These are phyloP conservation scores for Tolypocladium tundrense DNA, from an alignment of 2,329 filamentous ascomycete genomes.

Conservation along the genomic window DNA sequence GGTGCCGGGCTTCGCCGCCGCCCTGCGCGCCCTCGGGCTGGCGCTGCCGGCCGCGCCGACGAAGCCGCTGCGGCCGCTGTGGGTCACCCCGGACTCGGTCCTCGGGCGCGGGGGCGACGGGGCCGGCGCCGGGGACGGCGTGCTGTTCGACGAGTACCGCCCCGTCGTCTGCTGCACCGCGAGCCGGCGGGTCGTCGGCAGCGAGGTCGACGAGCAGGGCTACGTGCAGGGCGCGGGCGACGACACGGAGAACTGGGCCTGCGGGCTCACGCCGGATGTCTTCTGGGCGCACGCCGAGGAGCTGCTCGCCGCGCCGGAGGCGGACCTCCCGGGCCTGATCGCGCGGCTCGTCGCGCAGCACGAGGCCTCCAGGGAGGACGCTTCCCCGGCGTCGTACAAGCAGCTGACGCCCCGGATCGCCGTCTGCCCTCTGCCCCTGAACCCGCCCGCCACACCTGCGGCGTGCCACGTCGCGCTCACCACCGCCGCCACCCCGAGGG, in stretches of 20 bases:
- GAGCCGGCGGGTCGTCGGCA: conserved; percentile 61
- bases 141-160: conserved; percentile 48
- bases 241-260: conserved; percentile 88
- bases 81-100: conserved; percentile 64
- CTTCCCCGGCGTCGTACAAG: not conserved
- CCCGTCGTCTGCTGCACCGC: conserved; percentile 79
- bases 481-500: conserved; percentile 31
- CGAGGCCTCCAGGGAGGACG: not conserved
- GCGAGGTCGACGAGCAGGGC: conserved; percentile 49
- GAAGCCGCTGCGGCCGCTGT: conserved; percentile 68
- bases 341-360: conserved; percentile 27
- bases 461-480: conserved; percentile 33
- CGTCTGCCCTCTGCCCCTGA: conserved; percentile 24
- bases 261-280: conserved; percentile 62
- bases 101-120: conserved; percentile 6
- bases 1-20: conserved; percentile 46
- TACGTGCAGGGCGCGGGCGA: conserved; percentile 95
- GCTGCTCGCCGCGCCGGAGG: conserved; percentile 56
- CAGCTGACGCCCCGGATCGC: conserved; percentile 25
- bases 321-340: conserved; percentile 46
- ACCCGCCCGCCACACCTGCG: not conserved
- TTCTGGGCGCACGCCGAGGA: conserved; percentile 65
- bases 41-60: conserved; percentile 44
- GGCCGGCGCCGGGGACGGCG: not conserved
- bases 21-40: conserved; percentile 46